Base-by-base conservation (phyloP, 2,329 filamentous ascomycete genomes). In the Trichoderma simmonsii region DNA sequence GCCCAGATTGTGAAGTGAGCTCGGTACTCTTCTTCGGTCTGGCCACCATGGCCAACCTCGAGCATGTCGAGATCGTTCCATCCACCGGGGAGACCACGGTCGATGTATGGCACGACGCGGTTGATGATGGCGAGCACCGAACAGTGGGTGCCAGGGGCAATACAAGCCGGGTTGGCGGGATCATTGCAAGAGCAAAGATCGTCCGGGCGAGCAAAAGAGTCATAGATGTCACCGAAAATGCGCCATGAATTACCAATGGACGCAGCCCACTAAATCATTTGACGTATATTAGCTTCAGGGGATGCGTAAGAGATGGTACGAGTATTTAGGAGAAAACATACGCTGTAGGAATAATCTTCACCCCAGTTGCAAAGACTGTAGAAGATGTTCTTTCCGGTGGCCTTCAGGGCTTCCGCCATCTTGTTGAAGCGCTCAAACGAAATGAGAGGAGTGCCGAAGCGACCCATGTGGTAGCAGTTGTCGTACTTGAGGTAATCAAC, bases 401-500 rank as follows among this genome's bases (percentile, higher is more conserved):
- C 75, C 9, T 77, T 77, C 24, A 82, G 73, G 2, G 80, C 81
- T 61, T 81, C 76, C 6, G 78, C 72, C 81, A 82, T 81, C 67
- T 36, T 65, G 34, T 71, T 71, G 24, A 66, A 71, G 14, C 71
- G 71, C 54, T 72, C 48, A 15, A 72, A 72, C 4, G 71, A 72
- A 14, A 72, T 72, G 12, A 69, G 64, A 14, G 64, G 71, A 18
- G 64, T 70, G 39, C 71, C 71, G 54, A 69, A 62, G 18, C 65
- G 71, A 21, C 71, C 71, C 64, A 69, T 70, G 57, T 72, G 64
- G 65, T 69, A 72, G 75, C 85, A 87, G 74, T 86, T 86, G 73
- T 87, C 85, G 73, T 87, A 87, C 79, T 87, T 87, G 39, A 87
- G 78, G 64, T 86, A 86, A 75, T 87, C 85, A 62, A 87, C 81